Evolutionary conservation across 2,329 filamentous ascomycete species (phyloP).

Genomic region (Sporothrix schenckii): DNA sequence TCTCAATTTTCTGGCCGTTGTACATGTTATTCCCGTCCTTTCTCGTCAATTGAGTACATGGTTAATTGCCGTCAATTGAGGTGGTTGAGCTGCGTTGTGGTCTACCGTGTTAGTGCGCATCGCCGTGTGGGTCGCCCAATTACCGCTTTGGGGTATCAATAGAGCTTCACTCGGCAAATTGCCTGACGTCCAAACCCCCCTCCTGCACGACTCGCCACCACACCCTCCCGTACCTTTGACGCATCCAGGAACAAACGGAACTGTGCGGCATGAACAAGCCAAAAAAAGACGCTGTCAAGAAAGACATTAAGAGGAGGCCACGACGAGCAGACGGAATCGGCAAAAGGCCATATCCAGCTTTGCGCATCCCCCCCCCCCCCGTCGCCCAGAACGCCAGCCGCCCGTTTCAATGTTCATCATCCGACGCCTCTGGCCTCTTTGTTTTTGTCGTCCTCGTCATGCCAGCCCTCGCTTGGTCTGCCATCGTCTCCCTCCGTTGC

Average conservation of each 20-base stretch:
- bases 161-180: constrained; percentile 33
- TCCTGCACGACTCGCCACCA: constrained; percentile 6
- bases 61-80: neutral
- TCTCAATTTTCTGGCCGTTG: neutral
- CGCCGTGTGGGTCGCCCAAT: constrained; percentile 23
- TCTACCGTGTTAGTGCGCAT: neutral
- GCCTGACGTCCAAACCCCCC: neutral
- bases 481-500: too few relatives aligned
- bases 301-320: neutral
- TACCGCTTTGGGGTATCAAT: constrained; percentile 37
- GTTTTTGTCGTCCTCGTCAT: neutral
- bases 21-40: neutral
- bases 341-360: neutral
- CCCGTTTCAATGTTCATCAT: neutral
- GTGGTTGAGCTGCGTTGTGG: neutral
- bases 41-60: neutral
- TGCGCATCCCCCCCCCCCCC: neutral
- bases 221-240: neutral
- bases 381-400: neutral
- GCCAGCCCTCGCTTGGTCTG: too few relatives aligned
- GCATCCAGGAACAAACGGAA: constrained; percentile 17
- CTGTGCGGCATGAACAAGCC: constrained; percentile 9
- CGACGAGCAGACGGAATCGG: neutral
- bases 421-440: neutral
- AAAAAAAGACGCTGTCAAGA: neutral